Evolutionary conservation across 305 asterid species (phyloP), one percentile per base, ranked within the genome.

Genomic region (Plantago coronopus): DNA sequence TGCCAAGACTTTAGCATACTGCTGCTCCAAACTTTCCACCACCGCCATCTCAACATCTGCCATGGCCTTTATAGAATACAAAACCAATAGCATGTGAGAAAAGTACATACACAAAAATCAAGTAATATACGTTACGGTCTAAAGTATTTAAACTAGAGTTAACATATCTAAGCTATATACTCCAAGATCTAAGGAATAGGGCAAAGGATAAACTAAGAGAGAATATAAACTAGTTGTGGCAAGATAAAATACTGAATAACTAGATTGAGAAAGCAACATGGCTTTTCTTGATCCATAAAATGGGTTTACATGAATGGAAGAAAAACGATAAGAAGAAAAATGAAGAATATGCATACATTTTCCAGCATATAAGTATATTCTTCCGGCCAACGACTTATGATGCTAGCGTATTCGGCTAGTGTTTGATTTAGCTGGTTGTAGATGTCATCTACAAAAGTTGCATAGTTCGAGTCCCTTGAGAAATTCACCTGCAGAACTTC

Each of bases 311-410:
- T 44, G 15, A 44, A 17, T 44, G 48, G 15, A 44, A 44, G 48
- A 44, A 1, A 14, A 44, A 4, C n/a, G 48, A 49, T 25, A 14
- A 54, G 29, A 2, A 25, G 29, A 25, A 37, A 37, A 18, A 23
- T n/a, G 17, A 37, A 57, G 49, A 63, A 17, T 56, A 21, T 17
- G 38, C 88, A 9, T 80, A 90, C 96, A 76, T 74, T 76, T 75
- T 91, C 98, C 76, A 91, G 65, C 0, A 79, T 71, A 59, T 81
- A 74, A 54, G 86, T 75, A 62, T 91, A 91, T 59, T 91, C 95
- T 62, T 91, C 95, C 0, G 97, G 98, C 98, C 98, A 91, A 38
- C 95, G 87, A 38, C 83, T 75, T 65, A 86, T 86, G 45, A 91
- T 78, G 72, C 77, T 81, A 57, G 88, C 94, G 59, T 84, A 91